Conservation (phyloP, 1,284 basidiomycete genomes). For the Puccinia triticina region DNA sequence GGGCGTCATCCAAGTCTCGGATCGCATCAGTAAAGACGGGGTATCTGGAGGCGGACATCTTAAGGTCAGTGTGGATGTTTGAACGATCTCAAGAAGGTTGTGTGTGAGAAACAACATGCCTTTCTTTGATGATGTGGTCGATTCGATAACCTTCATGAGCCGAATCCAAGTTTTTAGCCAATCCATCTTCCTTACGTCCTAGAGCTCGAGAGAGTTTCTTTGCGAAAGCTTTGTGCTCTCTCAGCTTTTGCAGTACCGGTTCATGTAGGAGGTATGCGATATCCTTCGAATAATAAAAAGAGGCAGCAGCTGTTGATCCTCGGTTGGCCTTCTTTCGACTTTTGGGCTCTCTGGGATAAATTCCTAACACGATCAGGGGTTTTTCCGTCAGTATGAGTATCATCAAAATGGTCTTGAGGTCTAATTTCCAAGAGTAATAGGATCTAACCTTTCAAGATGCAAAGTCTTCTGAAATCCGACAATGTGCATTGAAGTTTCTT, state of each 20-base stretch:
- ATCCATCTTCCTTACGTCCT: slow-evolving; percentile 90
- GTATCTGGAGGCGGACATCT: slow-evolving; percentile 68
- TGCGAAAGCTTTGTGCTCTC: slow-evolving; percentile 98
- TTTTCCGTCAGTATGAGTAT: neutral
- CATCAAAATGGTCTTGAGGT: too few species aligned
- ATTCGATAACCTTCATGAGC: slow-evolving; percentile 71
- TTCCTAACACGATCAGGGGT: slow-evolving; percentile 67
- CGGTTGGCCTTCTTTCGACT: slow-evolving; percentile 95
- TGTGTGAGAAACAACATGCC: slow-evolving; percentile 64
- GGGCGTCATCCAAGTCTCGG: slow-evolving; percentile 93
- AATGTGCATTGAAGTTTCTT: slow-evolving; percentile 85
- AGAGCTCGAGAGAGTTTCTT: slow-evolving; percentile 94
- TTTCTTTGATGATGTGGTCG: slow-evolving; percentile 97
- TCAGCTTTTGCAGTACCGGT: slow-evolving; percentile 88
- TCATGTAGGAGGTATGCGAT: slow-evolving; percentile 97
- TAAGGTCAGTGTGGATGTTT: neutral
- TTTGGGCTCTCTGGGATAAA: slow-evolving; percentile 94
- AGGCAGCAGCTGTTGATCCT: slow-evolving; percentile 91
- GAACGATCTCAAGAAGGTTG: neutral
- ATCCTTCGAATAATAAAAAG: slow-evolving; percentile 98
- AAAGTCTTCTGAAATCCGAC: slow-evolving; percentile 93
- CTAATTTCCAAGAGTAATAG: too few species aligned
- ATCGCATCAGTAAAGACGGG: slow-evolving; percentile 95
- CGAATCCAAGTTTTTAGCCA: slow-evolving; percentile 90
- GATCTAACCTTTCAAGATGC: slow-evolving; percentile 91